phyloP scores from a whole-genome alignment of 345 rosid genomes.

The Populus tremula region DNA sequence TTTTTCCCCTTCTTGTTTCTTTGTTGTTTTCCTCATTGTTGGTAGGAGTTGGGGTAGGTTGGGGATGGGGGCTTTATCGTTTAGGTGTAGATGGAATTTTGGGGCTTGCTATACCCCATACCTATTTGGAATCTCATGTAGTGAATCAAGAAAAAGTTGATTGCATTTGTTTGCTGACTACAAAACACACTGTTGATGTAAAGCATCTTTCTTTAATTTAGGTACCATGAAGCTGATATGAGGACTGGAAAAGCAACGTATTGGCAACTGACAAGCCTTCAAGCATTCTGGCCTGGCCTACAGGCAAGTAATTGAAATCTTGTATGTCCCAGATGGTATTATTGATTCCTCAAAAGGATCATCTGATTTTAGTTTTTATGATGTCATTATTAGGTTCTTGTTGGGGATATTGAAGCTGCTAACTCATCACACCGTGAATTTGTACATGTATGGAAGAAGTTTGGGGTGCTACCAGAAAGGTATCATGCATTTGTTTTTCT shows the following conservation, averaged over 20 bases:
- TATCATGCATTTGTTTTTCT: slow-evolving; percentile 14
- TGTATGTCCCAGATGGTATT: not conserved
- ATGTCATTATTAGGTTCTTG: slow-evolving; percentile 67
- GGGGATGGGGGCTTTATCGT: not conserved
- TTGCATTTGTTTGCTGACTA: not conserved
- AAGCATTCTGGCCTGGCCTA: slow-evolving; percentile 99
- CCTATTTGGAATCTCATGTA: not conserved
- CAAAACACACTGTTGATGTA: slow-evolving; percentile 6
- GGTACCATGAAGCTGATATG: slow-evolving; percentile 99
- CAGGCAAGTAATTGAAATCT: slow-evolving; percentile 52
- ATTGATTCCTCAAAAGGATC: slow-evolving; percentile 7
- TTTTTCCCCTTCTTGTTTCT: not conserved
- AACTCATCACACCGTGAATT: slow-evolving; percentile 90
- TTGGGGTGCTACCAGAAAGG: slow-evolving; percentile 93
- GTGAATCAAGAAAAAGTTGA: not conserved
- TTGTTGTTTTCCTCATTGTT: not conserved
- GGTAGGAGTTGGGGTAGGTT: not conserved
- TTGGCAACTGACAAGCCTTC: slow-evolving; percentile 99
- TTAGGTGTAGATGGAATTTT: not conserved
- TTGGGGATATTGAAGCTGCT: slow-evolving; percentile 89
- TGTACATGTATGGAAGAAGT: slow-evolving; percentile 75
- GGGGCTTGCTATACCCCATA: not conserved
- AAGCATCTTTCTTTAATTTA: slow-evolving; percentile 20
- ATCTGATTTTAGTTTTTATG: slow-evolving; percentile 24
- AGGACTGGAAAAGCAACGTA: slow-evolving; percentile 92